phyloP scores from a whole-genome alignment of 1,284 basidiomycete genomes.

The Psilocybe mexicana region DNA sequence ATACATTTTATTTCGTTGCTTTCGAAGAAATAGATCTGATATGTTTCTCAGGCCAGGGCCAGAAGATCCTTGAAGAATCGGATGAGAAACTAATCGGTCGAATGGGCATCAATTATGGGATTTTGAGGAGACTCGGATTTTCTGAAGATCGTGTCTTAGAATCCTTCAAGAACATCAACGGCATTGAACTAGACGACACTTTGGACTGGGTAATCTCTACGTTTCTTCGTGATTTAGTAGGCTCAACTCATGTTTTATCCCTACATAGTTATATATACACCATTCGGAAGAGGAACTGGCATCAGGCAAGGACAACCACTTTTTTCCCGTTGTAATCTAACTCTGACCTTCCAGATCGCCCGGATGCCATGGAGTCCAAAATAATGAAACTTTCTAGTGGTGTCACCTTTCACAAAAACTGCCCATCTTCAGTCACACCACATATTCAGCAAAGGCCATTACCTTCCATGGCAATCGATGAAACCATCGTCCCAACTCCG shows the following conservation, averaged over 20 bases:
- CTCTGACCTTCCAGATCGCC: not conserved
- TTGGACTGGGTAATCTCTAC: slow-evolving; percentile 78
- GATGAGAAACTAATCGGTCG: slow-evolving; percentile 76
- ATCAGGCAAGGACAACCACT: slow-evolving; percentile 25
- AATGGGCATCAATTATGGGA: slow-evolving; percentile 80
- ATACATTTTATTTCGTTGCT: not conserved
- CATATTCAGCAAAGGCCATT: not conserved
- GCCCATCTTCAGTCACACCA: slow-evolving; percentile 22
- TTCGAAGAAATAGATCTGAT: not conserved
- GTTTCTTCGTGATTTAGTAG: not conserved
- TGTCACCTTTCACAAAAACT: slow-evolving; percentile 9
- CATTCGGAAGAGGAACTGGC: slow-evolving; percentile 67
- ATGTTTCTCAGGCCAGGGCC: slow-evolving; percentile 29
- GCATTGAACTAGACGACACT: slow-evolving; percentile 87
- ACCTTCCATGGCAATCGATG: not conserved
- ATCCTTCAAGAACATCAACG: slow-evolving; percentile 64
- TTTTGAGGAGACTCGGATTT: slow-evolving; percentile 86
- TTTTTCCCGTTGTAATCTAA: not conserved
- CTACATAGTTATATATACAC: slow-evolving; percentile 64
- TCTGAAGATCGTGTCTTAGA: slow-evolving; percentile 66
- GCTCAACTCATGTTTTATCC: not conserved
- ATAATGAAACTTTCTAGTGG: slow-evolving; percentile 9
- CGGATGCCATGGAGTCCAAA: slow-evolving; percentile 16
- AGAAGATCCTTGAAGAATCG: slow-evolving; percentile 44
- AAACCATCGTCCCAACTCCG: not conserved